Conservation (phyloP, 2,329 filamentous ascomycete species). For the Trichoderma sp. region DNA sequence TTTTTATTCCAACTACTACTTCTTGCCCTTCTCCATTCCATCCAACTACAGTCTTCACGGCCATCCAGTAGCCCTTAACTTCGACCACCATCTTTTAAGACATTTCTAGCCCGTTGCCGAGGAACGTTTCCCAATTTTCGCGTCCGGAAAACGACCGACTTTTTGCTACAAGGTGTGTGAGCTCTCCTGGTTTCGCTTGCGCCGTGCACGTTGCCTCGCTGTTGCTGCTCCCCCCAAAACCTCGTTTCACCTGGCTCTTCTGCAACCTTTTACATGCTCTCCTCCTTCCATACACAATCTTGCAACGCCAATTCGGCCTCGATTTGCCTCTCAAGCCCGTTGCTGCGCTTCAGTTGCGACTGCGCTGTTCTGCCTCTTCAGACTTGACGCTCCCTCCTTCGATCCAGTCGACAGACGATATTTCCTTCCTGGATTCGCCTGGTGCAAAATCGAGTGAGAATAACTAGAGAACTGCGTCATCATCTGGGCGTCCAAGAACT, state of each 20-base stretch:
- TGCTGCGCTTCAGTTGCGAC: constrained; percentile 1
- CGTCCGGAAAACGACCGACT: constrained; percentile 24
- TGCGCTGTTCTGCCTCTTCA: not conserved
- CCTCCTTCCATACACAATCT: constrained; percentile 1
- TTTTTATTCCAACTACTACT: constrained; percentile 31
- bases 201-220: constrained; percentile 21
- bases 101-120: constrained; percentile 30
- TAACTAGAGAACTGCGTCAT: not conserved
- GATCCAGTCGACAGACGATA: not conserved
- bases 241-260: constrained; percentile 8
- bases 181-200: constrained; percentile 24
- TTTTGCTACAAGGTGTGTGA: constrained; percentile 18
- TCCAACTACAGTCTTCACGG: constrained; percentile 9
- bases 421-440: constrained; percentile 10
- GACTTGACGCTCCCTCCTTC: not conserved
- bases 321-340: constrained; percentile 9
- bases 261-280: constrained; percentile 7
- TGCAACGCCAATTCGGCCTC: constrained; percentile 6
- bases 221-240: constrained; percentile 26
- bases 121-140: constrained; percentile 27
- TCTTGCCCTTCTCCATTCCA: constrained; percentile 15
- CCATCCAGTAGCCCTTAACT: constrained; percentile 18
- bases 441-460: not conserved
- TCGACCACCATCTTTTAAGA: constrained; percentile 22
- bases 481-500: not conserved